Conservation (phyloP, 2,329 filamentous ascomycete species). For the Fusarium albosuccineum region DNA sequence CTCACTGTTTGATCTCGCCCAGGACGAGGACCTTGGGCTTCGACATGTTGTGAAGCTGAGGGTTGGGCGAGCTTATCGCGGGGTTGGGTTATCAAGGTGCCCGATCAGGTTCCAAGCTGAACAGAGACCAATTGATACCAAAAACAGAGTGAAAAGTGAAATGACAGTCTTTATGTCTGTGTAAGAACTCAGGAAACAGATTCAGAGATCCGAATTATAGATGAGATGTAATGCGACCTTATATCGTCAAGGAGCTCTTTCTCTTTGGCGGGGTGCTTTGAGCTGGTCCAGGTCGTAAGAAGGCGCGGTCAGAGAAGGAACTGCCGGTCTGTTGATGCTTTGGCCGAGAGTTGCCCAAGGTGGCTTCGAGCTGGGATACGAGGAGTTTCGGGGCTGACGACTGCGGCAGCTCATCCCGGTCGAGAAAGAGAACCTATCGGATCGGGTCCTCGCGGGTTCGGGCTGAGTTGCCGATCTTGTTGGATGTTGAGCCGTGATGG, state of each 20-base stretch:
- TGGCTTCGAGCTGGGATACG: not conserved
- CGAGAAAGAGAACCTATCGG: not conserved
- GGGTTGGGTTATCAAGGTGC: not conserved
- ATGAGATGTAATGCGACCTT: conserved; percentile 12
- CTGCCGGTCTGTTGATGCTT: not conserved
- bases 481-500: no score
- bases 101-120: not conserved
- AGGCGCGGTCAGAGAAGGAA: conserved; percentile 10
- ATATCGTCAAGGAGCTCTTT: not conserved
- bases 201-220: not conserved
- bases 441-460: not conserved
- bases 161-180: not conserved
- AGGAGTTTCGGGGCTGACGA: not conserved
- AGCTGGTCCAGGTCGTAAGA: conserved; percentile 5
- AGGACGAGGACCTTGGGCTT: conserved; percentile 56
- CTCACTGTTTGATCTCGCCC: conserved; percentile 57
- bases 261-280: not conserved
- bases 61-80: conserved; percentile 8
- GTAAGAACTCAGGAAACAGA: not conserved
- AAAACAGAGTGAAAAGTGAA: no score
- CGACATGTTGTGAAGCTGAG: conserved; percentile 35
- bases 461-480: not conserved
- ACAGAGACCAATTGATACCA: not conserved
- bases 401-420: not conserved
- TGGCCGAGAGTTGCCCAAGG: not conserved